A percentile compares a stretch with the other conserved stretches of the same genome.
Conservation (phyloP, 768 basidiomycete species). For the Amylocystis lapponica region DNA sequence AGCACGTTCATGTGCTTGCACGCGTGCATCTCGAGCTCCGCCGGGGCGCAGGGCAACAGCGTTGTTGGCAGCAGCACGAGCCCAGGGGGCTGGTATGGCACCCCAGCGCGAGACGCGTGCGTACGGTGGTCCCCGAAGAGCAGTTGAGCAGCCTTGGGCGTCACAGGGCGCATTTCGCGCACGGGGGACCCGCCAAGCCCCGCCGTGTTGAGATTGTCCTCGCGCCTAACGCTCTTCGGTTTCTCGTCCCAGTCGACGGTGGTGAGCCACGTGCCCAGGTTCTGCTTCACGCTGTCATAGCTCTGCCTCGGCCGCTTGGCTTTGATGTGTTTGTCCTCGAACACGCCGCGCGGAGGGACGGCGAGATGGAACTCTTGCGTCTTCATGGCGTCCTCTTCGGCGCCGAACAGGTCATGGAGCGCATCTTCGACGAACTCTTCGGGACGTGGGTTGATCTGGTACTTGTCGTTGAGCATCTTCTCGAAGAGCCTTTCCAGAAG, state of each 20-base stretch:
- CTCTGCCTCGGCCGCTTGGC: conserved; percentile 23
- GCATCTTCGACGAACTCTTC: conserved; percentile 41
- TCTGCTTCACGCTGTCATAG: conserved; percentile 13
- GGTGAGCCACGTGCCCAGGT: conserved; percentile 20
- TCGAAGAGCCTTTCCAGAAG: conserved; percentile 54
- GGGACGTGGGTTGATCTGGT: conserved; percentile 47
- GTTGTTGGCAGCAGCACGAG: conserved; percentile 35
- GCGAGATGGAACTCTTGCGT: conserved; percentile 47
- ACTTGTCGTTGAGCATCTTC: conserved; percentile 50
- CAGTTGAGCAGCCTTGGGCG: conserved; percentile 12
- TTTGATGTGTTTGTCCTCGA: conserved; percentile 25
- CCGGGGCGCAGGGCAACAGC: conserved; percentile 51
- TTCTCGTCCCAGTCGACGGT: conserved; percentile 8
- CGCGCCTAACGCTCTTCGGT: no score
- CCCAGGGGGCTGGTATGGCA: conserved; percentile 51
- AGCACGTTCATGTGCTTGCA: conserved; percentile 63
- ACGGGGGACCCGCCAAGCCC: conserved; percentile 1
- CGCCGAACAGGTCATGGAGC: conserved; percentile 47
- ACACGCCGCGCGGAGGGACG: conserved; percentile 42
- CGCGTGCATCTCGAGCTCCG: conserved; percentile 70
- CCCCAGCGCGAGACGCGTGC: conserved; percentile 4
- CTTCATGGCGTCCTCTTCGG: conserved; percentile 37
- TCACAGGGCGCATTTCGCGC: conserved; percentile 6
- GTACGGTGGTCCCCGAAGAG: conserved; percentile 12
- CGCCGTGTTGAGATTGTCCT: no score